Conservation (phyloP, 2,329 filamentous ascomycete genomes). For the Fusarium longipes region DNA sequence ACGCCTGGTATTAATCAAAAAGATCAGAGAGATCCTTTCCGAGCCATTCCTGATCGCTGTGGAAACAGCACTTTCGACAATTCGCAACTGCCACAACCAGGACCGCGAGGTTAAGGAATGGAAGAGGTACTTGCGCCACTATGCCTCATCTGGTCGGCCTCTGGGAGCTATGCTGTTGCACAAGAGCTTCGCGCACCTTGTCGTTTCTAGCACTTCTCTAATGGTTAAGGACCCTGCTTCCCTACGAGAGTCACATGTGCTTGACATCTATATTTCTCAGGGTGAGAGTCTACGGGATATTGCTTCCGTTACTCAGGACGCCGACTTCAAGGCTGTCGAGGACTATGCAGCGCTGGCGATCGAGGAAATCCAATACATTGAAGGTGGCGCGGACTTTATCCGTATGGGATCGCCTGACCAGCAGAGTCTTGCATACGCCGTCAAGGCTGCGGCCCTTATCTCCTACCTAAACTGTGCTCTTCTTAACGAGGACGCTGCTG, state of each 20-base stretch:
- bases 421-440: conserved; percentile 84
- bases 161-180: conserved; percentile 92
- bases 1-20: conserved; percentile 77
- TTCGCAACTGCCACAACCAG: conserved; percentile 79
- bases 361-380: conserved; percentile 86
- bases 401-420: conserved; percentile 83
- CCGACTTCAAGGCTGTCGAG: conserved; percentile 67
- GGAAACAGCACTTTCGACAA: conserved; percentile 89
- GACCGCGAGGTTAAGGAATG: conserved; percentile 80
- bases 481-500: conserved; percentile 83
- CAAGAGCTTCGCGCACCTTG: conserved; percentile 85
- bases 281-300: conserved; percentile 57
- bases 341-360: conserved; percentile 77
- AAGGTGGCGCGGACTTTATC: conserved; percentile 90
- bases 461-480: conserved; percentile 88
- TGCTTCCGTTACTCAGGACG: conserved; percentile 54
- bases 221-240: conserved; percentile 72
- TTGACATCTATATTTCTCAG: conserved; percentile 77
- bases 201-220: conserved; percentile 81
- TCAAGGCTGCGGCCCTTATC: conserved; percentile 84
- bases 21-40: conserved; percentile 78
- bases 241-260: conserved; percentile 71
- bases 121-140: conserved; percentile 87
- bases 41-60: conserved; percentile 87
- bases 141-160: conserved; percentile 81